These are phyloP conservation scores for Colletotrichum salicis DNA, from an alignment of 2,329 filamentous ascomycete species.

Conservation along the genomic window DNA sequence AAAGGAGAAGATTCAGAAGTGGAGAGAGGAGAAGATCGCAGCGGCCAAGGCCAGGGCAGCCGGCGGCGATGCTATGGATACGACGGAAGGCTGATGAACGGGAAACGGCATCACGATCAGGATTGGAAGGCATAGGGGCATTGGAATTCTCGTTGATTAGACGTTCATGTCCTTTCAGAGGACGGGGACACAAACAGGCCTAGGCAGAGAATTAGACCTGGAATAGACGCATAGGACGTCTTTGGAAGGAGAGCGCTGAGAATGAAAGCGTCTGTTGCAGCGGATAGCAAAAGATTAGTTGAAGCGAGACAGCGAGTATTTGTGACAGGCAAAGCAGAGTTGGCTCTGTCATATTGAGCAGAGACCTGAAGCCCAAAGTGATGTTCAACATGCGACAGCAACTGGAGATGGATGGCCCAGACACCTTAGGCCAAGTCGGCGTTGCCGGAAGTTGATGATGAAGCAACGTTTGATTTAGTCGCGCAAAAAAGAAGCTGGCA, in stretches of 20 bases:
- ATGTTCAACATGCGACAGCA: not conserved
- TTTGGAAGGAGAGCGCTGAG: not conserved
- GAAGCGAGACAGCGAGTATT: conserved; percentile 11
- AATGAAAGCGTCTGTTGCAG: not conserved
- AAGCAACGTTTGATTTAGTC: not conserved
- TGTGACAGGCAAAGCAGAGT: conserved; percentile 10
- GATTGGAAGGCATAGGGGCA: not conserved
- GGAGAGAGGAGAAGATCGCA: conserved; percentile 63
- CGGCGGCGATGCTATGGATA: conserved; percentile 56
- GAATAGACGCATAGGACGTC: not conserved
- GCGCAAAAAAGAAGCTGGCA: not conserved
- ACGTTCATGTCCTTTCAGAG: not conserved
- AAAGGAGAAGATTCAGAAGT: conserved; percentile 60
- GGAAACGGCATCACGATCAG: conserved; percentile 8
- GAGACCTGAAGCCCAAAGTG: not conserved
- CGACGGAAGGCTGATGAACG: conserved; percentile 46
- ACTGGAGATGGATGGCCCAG: not conserved
- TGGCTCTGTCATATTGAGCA: not conserved
- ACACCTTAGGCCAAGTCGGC: not conserved
- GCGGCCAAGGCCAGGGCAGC: conserved; percentile 50
- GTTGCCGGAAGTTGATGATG: not conserved
- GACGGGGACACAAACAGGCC: not conserved
- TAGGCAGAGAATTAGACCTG: not conserved
- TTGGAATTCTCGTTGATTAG: not conserved
- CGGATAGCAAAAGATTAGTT: not conserved